Evolutionary conservation across 2,329 filamentous ascomycete species (phyloP), one percentile per base, ranked within the genome.

Genomic region (Thyridium curvatum): DNA sequence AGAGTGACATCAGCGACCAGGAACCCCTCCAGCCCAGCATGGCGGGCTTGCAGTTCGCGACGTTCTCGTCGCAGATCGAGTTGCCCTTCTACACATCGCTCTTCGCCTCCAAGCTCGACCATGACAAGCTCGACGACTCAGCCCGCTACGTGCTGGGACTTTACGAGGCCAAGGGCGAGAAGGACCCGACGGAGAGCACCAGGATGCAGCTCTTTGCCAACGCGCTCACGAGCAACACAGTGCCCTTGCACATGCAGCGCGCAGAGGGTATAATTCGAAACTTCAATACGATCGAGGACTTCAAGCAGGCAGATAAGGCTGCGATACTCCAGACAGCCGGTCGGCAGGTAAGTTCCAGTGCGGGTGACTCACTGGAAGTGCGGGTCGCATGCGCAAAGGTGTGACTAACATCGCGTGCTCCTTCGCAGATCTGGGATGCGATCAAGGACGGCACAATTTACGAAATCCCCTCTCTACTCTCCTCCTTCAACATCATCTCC

Each of bases 371-470:
- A 26, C 21, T 6, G 21, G n/a, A n/a, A n/a, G 21, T 26, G 21
- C 21, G 21, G 21, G 21, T 26, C 21, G 21, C 21, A 26, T 26
- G 21, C 6, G 21, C 13, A 29, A 34, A 18, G n/a, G 12, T 18
- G 30, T 29, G n/a, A 18, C 34, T 36, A 14, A 17, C 12, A n/a
- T 6, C n/a, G n/a, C n/a, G n/a, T 26, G 21, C 21, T 26, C 6
- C 10, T 10, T 6, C 26, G n/a, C 56, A 94, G 84, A 89, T 98
- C 45, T 97, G 91, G 91, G 89, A 97, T 61, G 91, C 93, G 18
- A 96, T 98, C 55, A 84, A 89, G 49, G 93, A 98, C 63, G 91
- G 90, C 41, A 94, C 87, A 31, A 95, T 98, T 50, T 97, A 94
- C 64, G 93, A 89, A 9, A 86, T 91, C 37, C 93, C 93, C 3